Evolutionary conservation across 2,329 filamentous ascomycete genomes (phyloP).

Genomic region (Neonectria faginata): DNA sequence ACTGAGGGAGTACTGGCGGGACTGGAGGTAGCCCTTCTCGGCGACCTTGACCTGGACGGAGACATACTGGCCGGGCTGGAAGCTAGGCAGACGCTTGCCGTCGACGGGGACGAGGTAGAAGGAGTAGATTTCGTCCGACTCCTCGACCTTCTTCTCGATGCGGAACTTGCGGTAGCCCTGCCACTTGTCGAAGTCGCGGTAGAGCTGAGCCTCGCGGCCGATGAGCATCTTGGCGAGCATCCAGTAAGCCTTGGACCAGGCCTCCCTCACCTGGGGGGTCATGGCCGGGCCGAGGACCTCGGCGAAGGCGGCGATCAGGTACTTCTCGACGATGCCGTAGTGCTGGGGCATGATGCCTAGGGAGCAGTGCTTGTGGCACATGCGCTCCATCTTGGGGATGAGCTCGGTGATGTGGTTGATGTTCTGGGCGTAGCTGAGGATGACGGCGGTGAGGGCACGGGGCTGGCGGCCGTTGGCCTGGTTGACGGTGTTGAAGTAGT

Average conservation of each 20-base stretch:
- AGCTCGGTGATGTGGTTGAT: slow-evolving; percentile 72
- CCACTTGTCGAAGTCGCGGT: slow-evolving; percentile 72
- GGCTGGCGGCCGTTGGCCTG: slow-evolving; percentile 52
- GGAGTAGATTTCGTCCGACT: slow-evolving; percentile 76
- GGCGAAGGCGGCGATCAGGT: slow-evolving; percentile 75
- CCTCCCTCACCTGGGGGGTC: slow-evolving; percentile 72
- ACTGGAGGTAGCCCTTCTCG: slow-evolving; percentile 69
- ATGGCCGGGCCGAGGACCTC: slow-evolving; percentile 73
- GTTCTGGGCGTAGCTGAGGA: slow-evolving; percentile 78
- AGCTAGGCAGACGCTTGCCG: slow-evolving; percentile 68
- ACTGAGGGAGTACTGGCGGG: slow-evolving; percentile 79
- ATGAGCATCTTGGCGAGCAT: slow-evolving; percentile 80
- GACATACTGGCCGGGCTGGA: slow-evolving; percentile 79
- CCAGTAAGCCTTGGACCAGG: slow-evolving; percentile 80
- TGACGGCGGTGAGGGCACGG: slow-evolving; percentile 53
- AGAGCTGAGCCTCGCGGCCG: slow-evolving; percentile 71
- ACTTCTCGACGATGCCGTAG: slow-evolving; percentile 77
- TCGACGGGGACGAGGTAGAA: slow-evolving; percentile 77
- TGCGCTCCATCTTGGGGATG: slow-evolving; percentile 64
- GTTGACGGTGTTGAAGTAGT: slow-evolving; percentile 72
- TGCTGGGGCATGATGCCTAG: slow-evolving; percentile 76
- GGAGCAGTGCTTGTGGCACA: slow-evolving; percentile 79
- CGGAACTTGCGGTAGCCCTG: slow-evolving; percentile 75
- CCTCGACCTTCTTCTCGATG: slow-evolving; percentile 72
- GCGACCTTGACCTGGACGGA: slow-evolving; percentile 71